phyloP scores from a whole-genome alignment of 176 grass and related monocot species.

The Aegilops longissima region DNA sequence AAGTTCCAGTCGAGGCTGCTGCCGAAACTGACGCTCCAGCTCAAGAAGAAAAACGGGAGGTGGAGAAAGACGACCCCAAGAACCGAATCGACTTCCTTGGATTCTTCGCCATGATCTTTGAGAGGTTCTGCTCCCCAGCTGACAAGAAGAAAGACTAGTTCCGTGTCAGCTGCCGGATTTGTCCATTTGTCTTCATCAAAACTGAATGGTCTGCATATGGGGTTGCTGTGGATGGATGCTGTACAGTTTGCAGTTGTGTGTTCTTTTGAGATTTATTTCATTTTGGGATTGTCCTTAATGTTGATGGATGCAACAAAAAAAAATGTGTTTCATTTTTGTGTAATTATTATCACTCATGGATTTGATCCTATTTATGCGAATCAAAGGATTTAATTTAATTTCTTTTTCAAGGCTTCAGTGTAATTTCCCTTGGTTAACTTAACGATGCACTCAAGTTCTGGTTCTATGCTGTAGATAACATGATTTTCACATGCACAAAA shows the following conservation, averaged over 20 bases:
- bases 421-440: background rate
- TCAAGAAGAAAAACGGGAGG: constrained; percentile 28
- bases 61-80: constrained; percentile 41
- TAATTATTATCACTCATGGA: constrained; percentile 6
- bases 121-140: constrained; percentile 51
- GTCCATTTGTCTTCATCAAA: constrained; percentile 15
- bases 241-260: constrained; percentile 46
- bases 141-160: constrained; percentile 53
- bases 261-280: background rate
- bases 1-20: constrained; percentile 20
- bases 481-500: background rate
- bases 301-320: background rate
- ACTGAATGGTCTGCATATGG: background rate
- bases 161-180: background rate
- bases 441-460: background rate
- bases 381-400: constrained; percentile 5
- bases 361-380: constrained; percentile 29
- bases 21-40: constrained; percentile 32
- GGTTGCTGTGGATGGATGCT: constrained; percentile 25
- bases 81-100: constrained; percentile 29
- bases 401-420: constrained; percentile 5
- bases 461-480: background rate
- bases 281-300: constrained; percentile 23
- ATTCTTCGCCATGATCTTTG: constrained; percentile 48
- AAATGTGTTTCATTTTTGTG: constrained; percentile 8